phyloP scores from a whole-genome alignment of 2,329 filamentous ascomycete species.

The Teratosphaeria pseudoeucalypti region DNA sequence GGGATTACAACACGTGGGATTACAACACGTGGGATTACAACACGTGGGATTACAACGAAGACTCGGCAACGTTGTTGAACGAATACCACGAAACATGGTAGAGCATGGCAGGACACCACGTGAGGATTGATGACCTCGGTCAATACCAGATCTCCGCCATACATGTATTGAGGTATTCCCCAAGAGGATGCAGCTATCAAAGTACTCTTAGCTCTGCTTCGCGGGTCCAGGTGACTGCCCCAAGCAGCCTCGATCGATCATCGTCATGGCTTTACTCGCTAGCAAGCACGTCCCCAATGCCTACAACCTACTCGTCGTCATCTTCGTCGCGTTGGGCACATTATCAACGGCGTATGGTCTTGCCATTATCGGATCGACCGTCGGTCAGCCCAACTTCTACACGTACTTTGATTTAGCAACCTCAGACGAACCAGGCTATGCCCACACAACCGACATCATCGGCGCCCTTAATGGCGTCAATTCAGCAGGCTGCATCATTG shows the following conservation, averaged over 20 bases:
- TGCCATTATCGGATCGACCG: conserved; percentile 33
- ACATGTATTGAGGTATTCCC: background rate
- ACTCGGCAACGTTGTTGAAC: background rate
- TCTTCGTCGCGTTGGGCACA: conserved; percentile 25
- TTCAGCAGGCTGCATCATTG: conserved; percentile 32
- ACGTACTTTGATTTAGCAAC: conserved; percentile 31
- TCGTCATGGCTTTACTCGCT: background rate
- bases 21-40: too few relatives aligned
- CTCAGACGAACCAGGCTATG: conserved; percentile 30
- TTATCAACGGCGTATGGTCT: conserved; percentile 24
- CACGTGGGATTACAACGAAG: background rate
- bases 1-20: too few relatives aligned
- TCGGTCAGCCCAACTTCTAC: conserved; percentile 39
- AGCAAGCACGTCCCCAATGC: conserved; percentile 17
- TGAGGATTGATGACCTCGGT: background rate
- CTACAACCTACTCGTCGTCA: conserved; percentile 26
- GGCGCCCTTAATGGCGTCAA: conserved; percentile 38
- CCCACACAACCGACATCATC: conserved; percentile 32
- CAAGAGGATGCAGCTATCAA: background rate
- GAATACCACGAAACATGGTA: background rate
- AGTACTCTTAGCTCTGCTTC: background rate
- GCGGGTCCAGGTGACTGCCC: background rate
- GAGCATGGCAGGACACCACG: background rate
- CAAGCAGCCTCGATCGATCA: too few relatives aligned
- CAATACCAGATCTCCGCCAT: background rate